Conservation (phyloP, 1,284 basidiomycete genomes). For the Ganoderma lingzhi region DNA sequence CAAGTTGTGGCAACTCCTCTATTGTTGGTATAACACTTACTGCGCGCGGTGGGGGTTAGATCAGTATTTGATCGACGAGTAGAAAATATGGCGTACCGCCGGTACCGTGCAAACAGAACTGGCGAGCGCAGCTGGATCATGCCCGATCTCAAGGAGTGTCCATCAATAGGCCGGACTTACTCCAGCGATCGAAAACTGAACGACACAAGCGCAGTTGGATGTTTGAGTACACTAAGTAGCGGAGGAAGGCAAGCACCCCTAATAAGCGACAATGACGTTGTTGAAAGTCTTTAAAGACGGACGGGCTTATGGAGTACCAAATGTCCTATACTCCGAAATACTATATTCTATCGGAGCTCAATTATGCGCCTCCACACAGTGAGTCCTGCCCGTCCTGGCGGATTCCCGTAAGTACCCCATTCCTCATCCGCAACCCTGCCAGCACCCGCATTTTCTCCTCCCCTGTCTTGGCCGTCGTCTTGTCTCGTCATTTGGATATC, state of each 20-base stretch:
- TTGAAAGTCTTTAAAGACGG: background rate
- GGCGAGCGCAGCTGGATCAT: background rate
- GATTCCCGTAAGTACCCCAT: background rate
- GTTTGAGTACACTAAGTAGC: background rate
- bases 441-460: background rate
- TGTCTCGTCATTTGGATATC: background rate
- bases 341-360: background rate
- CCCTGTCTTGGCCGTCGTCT: background rate
- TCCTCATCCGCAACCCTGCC: background rate
- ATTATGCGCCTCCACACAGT: background rate
- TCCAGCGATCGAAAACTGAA: background rate
- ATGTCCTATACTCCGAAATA: background rate
- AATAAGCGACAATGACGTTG: background rate
- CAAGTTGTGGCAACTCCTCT: too few species aligned
- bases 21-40: background rate
- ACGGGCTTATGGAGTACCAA: background rate
- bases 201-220: background rate
- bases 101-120: background rate
- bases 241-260: background rate
- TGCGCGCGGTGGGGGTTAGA: background rate
- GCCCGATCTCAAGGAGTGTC: background rate
- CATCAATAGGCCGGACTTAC: background rate
- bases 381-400: conserved; percentile 3
- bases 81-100: background rate
- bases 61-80: background rate